Conservation (phyloP, 2,329 filamentous ascomycete genomes). For the Botryotinia convoluta region DNA sequence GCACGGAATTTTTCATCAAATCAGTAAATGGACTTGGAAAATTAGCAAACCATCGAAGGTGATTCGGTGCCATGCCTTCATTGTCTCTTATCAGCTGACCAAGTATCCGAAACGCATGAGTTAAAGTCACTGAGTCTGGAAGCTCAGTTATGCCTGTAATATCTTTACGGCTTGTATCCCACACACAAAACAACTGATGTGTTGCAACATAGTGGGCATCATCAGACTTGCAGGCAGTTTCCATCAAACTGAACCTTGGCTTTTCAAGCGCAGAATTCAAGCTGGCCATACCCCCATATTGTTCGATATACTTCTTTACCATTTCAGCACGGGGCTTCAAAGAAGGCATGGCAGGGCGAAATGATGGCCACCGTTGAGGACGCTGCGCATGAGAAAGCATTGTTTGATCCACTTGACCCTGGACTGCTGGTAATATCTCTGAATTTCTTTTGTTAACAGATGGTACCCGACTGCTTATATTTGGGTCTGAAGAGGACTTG, state of each 20-base stretch:
- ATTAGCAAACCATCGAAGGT: constrained; percentile 46
- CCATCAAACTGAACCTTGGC: constrained; percentile 53
- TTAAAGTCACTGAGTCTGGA: constrained; percentile 27
- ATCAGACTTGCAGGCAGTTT: constrained; percentile 51
- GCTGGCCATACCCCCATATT: constrained; percentile 28
- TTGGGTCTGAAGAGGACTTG: not conserved
- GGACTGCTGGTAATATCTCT: not conserved
- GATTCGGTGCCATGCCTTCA: constrained; percentile 39
- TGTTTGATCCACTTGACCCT: not conserved
- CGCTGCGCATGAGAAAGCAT: constrained; percentile 18
- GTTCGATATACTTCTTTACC: constrained; percentile 33
- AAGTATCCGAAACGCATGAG: constrained; percentile 40
- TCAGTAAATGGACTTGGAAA: constrained; percentile 45
- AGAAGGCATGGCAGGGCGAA: constrained; percentile 26
- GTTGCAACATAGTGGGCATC: constrained; percentile 65
- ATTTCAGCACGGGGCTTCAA: constrained; percentile 28
- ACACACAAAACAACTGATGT: constrained; percentile 64
- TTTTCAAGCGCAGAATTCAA: constrained; percentile 42
- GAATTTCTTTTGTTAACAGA: not conserved
- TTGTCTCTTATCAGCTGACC: constrained; percentile 48
- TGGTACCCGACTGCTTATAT: not conserved
- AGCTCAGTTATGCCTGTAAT: constrained; percentile 40
- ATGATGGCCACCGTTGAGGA: constrained; percentile 26
- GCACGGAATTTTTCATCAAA: constrained; percentile 35
- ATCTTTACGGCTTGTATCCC: constrained; percentile 39